phyloP scores from a whole-genome alignment of 345 rosid species.

The Rubroshorea leprosula region DNA sequence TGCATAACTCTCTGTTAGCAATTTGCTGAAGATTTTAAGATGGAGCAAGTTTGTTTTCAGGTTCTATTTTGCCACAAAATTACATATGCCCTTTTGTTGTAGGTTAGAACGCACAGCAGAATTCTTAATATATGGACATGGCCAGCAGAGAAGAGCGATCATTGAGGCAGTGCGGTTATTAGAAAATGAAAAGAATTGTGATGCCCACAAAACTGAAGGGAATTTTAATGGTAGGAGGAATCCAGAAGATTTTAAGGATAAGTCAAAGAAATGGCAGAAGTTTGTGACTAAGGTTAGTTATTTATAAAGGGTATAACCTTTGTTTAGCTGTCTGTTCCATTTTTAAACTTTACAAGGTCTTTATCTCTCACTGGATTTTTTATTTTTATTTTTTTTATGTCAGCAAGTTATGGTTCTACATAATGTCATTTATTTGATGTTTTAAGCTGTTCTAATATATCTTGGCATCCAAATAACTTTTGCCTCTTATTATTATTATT shows the following conservation, averaged over 20 bases:
- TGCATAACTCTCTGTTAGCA: slow-evolving; percentile 7
- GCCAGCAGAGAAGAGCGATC: slow-evolving; percentile 92
- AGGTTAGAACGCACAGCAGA: slow-evolving; percentile 86
- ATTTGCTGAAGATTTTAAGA: background rate
- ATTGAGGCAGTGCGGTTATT: slow-evolving; percentile 79
- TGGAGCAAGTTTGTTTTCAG: slow-evolving; percentile 6
- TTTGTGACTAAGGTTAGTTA: slow-evolving; percentile 74
- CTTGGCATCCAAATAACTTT: too few relatives aligned
- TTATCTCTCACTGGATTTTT: background rate
- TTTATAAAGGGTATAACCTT: background rate
- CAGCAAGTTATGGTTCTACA: too few relatives aligned
- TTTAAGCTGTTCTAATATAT: too few relatives aligned
- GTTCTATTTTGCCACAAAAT: slow-evolving; percentile 9
- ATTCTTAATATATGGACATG: slow-evolving; percentile 79
- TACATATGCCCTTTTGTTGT: slow-evolving; percentile 17
- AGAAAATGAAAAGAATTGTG: slow-evolving; percentile 47
- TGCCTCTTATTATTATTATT: too few relatives aligned
- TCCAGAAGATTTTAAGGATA: slow-evolving; percentile 60
- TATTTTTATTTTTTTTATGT: too few relatives aligned
- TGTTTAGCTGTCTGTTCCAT: too few relatives aligned
- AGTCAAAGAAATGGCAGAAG: slow-evolving; percentile 87
- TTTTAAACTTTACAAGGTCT: background rate
- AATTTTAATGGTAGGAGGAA: slow-evolving; percentile 28
- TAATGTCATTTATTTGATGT: too few relatives aligned
- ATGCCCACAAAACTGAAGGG: slow-evolving; percentile 34